Percentiles rank a stretch among this genome's conserved stretches.
These are phyloP conservation scores for Lichtheimia corymbifera DNA, from an alignment of 371 early-diverging fungal genomes.

Conservation along the genomic window DNA sequence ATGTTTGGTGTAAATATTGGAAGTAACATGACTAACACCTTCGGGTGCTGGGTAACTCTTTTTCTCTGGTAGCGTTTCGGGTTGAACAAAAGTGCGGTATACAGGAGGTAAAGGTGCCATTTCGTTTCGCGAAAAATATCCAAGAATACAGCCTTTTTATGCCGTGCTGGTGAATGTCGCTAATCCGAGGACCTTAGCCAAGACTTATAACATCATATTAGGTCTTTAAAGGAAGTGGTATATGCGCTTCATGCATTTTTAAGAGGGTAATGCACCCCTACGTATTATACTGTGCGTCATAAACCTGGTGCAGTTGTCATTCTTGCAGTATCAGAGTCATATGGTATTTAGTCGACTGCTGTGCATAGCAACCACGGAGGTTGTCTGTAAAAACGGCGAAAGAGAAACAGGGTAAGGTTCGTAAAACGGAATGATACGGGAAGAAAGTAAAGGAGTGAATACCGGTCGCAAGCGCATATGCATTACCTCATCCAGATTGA, in stretches of 20 bases:
- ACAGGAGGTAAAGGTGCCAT: background rate
- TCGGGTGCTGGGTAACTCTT: slow-evolving; percentile 1
- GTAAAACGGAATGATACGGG: too few relatives aligned
- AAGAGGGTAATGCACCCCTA: slow-evolving; percentile 21
- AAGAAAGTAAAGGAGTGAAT: slow-evolving; percentile 9
- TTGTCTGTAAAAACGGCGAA: too few relatives aligned
- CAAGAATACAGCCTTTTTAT: too few relatives aligned
- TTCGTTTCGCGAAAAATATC: too few relatives aligned
- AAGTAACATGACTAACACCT: background rate
- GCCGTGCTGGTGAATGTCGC: too few relatives aligned
- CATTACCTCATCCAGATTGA: slow-evolving; percentile 27
- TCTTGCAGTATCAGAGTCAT: background rate
- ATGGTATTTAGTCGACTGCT: too few relatives aligned
- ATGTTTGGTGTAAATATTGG: background rate
- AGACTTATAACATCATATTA: too few relatives aligned
- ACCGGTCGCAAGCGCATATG: slow-evolving; percentile 19
- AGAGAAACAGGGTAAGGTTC: too few relatives aligned
- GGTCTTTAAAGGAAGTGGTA: background rate
- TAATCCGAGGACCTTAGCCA: background rate
- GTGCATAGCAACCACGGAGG: too few relatives aligned
- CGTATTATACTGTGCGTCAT: slow-evolving; percentile 14
- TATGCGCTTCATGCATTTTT: slow-evolving; percentile 19
- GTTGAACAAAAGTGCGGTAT: background rate
- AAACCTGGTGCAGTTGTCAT: slow-evolving; percentile 10
- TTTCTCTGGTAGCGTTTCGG: background rate